Evolutionary conservation across 1,284 basidiomycete species (phyloP), one percentile per base, ranked within the genome.

Genomic region (Tilletia caries): DNA sequence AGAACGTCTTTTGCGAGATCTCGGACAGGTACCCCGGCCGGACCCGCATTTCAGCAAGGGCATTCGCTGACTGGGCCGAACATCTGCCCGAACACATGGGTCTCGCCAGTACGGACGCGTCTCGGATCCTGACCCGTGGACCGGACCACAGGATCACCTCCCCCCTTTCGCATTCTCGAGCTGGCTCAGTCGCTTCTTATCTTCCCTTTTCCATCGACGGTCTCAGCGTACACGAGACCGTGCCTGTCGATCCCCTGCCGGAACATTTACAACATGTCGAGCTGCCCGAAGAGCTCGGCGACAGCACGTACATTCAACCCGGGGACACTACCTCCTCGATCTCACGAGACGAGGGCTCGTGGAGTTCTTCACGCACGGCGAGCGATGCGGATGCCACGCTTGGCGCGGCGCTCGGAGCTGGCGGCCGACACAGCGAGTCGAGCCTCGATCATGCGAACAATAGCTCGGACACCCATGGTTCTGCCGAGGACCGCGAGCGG

Each of bases 51-150:
- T 87, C 89, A 32, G 94, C 95, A 4, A 86, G 86, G 65, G 92
- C 92, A 71, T 92, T 98, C 78, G 94, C 92, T 13, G 83, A 85
- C 64, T 98, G 95, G 95, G 87, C 91, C 67, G 89, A 88, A 83
- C 89, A 90, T 72, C 86, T 98, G 2, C 91, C 92, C 13, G 86
- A 88, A 62, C 82, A 82, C 72, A 81, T 85, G 79, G 81, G 80
- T 32, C 67, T 76, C 1, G n/a, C 27, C 58, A 62, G 58, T 29
- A 33, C 58, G 18, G 58, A 62, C n/a, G 29, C 58, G 5, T 62
- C 58, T 10, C 58, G 58, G 3, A 29, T 62, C 15, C 58, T 62
- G 5, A 62, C 58, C 10, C 27, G 32, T 10, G 58, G 58, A 4
- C 58, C 58, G 29, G 58, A 62, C 32, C 58, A 33, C 58, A 62